A percentile compares a stretch with the other conserved stretches of the same genome.
phyloP scores from a whole-genome alignment of 495 filamentous ascomycete species.

The Talaromyces trachyspermus region DNA sequence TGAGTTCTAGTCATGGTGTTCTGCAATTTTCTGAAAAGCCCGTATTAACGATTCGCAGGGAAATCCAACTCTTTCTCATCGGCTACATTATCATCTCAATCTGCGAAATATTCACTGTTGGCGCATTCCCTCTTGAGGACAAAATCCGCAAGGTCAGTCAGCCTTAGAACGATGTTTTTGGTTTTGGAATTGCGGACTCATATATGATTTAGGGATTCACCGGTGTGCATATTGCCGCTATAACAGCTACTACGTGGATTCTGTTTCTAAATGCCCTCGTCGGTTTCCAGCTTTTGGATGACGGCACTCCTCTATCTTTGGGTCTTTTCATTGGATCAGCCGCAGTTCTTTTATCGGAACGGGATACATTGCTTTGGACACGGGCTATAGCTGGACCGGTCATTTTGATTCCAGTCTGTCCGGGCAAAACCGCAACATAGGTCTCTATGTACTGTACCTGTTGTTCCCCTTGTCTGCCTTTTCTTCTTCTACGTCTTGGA shows the following conservation, averaged over 20 bases:
- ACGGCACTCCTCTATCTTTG: constrained; percentile 79
- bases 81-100: constrained; percentile 86
- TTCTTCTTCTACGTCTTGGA: constrained; percentile 79
- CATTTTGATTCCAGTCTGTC: constrained; percentile 56
- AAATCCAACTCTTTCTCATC: constrained; percentile 90
- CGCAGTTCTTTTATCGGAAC: constrained; percentile 75
- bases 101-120: constrained; percentile 93
- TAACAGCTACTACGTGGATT: constrained; percentile 83
- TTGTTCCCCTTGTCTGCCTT: constrained; percentile 85
- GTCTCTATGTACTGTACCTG: constrained; percentile 90
- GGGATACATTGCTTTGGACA: constrained; percentile 93
- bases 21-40: background rate
- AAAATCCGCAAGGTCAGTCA: constrained; percentile 51
- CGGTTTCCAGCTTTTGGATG: constrained; percentile 88
- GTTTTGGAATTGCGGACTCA: constrained; percentile 7
- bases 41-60: constrained; percentile 42
- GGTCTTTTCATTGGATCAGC: constrained; percentile 67
- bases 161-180: background rate
- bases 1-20: constrained; percentile 27
- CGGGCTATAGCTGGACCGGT: constrained; percentile 76
- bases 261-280: constrained; percentile 88
- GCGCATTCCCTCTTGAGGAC: constrained; percentile 68
- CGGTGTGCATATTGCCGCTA: constrained; percentile 85
- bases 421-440: constrained; percentile 63
- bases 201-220: constrained; percentile 64